Evolutionary conservation across 1,139 yeast genomes (phyloP).

Genomic region (Debaryomyces nepalensis): DNA sequence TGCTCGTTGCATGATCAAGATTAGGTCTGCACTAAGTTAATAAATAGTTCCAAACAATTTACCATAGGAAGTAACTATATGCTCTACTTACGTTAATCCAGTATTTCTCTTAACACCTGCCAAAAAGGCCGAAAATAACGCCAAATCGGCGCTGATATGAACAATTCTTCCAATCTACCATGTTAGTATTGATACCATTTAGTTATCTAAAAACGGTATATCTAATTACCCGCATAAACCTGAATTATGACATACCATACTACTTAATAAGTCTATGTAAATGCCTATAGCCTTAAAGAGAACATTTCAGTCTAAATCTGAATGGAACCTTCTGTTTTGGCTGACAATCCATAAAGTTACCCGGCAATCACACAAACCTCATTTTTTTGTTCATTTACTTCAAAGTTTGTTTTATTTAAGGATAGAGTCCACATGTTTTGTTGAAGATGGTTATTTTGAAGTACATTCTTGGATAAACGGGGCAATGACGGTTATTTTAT

Average conservation of each 20-base stretch:
- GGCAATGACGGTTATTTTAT: too few relatives aligned
- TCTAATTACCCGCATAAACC: neutral
- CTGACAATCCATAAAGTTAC: neutral
- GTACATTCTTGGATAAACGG: too few relatives aligned
- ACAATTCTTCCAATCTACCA: slow-evolving; percentile 58
- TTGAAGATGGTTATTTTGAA: neutral
- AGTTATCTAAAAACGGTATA: too few relatives aligned
- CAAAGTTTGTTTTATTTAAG: neutral
- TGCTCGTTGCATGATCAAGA: slow-evolving; percentile 33
- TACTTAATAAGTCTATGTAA: neutral
- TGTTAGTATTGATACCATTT: too few relatives aligned
- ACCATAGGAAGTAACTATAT: neutral
- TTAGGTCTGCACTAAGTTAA: slow-evolving; percentile 30
- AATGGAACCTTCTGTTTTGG: neutral
- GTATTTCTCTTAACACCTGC: slow-evolving; percentile 92
- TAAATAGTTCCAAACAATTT: neutral
- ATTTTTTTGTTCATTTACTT: neutral
- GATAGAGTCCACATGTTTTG: neutral
- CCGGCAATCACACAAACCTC: slow-evolving; percentile 1
- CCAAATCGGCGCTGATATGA: slow-evolving; percentile 75
- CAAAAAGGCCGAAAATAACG: slow-evolving; percentile 76
- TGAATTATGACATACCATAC: neutral
- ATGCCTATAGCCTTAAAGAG: neutral
- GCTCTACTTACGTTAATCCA: slow-evolving; percentile 62
- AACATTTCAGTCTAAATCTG: neutral